Conservation (phyloP, 768 basidiomycete species). For the Leucocoprinus birnbaumii region DNA sequence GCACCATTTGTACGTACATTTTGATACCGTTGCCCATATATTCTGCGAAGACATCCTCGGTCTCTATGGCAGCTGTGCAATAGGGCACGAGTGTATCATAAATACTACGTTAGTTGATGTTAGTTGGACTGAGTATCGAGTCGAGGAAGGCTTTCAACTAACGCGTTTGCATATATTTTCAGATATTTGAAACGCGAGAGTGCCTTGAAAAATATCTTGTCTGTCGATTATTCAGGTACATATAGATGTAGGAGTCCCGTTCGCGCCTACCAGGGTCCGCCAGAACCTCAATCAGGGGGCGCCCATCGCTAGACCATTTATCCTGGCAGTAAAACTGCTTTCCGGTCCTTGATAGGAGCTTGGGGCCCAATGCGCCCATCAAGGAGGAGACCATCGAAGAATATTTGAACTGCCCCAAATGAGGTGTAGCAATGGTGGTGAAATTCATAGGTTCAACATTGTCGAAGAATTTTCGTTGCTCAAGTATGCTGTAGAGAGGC, state of each 20-base stretch:
- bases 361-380: slow-evolving; percentile 56
- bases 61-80: slow-evolving; percentile 71
- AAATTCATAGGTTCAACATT: slow-evolving; percentile 74
- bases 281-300: slow-evolving; percentile 72
- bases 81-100: slow-evolving; percentile 84
- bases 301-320: slow-evolving; percentile 65
- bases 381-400: slow-evolving; percentile 56
- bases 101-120: slow-evolving; percentile 35
- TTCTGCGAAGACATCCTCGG: slow-evolving; percentile 61
- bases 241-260: too few relatives aligned
- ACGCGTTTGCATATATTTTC: slow-evolving; percentile 82
- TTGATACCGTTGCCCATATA: slow-evolving; percentile 55
- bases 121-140: not conserved
- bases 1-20: slow-evolving; percentile 40
- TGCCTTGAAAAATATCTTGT: slow-evolving; percentile 70
- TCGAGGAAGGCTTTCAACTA: slow-evolving; percentile 21
- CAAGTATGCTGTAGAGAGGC: slow-evolving; percentile 65
- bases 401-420: slow-evolving; percentile 70
- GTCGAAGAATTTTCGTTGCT: slow-evolving; percentile 70
- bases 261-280: slow-evolving; percentile 70
- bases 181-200: slow-evolving; percentile 66
- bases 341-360: slow-evolving; percentile 74
- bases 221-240: too few relatives aligned
- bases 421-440: slow-evolving; percentile 80
- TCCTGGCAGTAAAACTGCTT: slow-evolving; percentile 76